A percentile compares a stretch with the other conserved stretches of the same genome.
Conservation (phyloP, 2,329 filamentous ascomycete species). For the Alternaria rosae region DNA sequence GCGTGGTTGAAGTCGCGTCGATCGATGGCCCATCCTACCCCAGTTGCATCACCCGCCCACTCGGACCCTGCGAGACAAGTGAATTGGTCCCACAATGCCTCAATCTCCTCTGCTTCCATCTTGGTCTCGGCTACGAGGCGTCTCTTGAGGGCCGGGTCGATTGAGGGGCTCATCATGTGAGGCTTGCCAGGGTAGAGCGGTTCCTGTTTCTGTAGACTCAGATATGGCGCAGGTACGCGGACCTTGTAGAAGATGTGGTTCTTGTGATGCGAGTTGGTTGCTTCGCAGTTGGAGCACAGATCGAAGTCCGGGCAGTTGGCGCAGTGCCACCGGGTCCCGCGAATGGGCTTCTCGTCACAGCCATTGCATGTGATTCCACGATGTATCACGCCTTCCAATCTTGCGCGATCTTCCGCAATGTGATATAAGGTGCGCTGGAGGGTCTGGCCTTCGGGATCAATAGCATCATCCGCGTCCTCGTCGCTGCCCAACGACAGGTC, state of each 20-base stretch:
- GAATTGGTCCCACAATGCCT: constrained; percentile 97
- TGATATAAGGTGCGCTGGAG: constrained; percentile 86
- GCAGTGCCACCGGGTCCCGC: constrained; percentile 91
- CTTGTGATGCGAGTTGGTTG: constrained; percentile 76
- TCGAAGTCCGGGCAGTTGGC: constrained; percentile 97
- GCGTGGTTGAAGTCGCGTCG: constrained; percentile 91
- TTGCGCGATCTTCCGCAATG: constrained; percentile 91
- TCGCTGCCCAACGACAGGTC: constrained; percentile 42
- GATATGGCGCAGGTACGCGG: constrained; percentile 83
- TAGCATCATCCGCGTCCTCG: constrained; percentile 47
- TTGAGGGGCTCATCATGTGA: constrained; percentile 69
- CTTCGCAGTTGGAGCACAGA: constrained; percentile 91
- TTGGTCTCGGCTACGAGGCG: constrained; percentile 59
- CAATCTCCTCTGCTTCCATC: constrained; percentile 83
- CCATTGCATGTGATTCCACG: constrained; percentile 91
- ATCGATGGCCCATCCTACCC: constrained; percentile 84
- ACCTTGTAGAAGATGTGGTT: constrained; percentile 98
- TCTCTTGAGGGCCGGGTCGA: constrained; percentile 73
- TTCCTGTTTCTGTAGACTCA: constrained; percentile 74
- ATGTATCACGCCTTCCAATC: constrained; percentile 79
- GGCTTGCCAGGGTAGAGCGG: constrained; percentile 66
- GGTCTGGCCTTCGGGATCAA: constrained; percentile 70
- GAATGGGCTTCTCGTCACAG: constrained; percentile 86
- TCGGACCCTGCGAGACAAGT: constrained; percentile 89
- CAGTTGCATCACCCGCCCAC: constrained; percentile 81